Percentiles rank a stretch among this genome's conserved stretches.
Conservation (phyloP, 139 green algal genomes). For the Tetraselmis chui region DNA sequence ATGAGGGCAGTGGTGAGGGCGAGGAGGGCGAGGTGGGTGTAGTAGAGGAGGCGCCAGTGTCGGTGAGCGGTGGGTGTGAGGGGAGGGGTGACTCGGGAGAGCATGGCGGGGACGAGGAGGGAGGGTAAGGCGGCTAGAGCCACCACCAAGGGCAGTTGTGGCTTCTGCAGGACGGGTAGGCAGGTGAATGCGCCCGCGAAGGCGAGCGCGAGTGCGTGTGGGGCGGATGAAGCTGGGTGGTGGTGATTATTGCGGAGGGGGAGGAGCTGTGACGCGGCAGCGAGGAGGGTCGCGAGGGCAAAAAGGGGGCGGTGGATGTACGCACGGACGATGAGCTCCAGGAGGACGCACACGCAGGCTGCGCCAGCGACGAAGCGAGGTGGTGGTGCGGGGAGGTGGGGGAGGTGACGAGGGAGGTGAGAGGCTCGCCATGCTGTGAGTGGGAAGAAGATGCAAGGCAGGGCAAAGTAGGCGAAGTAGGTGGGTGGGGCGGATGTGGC, state of each 20-base stretch:
- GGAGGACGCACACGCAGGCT: too few relatives aligned
- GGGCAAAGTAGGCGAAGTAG: conserved; percentile 3
- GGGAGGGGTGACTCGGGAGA: background rate
- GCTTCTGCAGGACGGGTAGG: background rate
- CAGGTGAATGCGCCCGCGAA: background rate
- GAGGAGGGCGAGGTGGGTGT: background rate
- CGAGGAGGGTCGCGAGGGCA: background rate
- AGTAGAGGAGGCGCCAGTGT: background rate
- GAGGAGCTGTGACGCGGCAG: background rate
- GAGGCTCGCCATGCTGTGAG: background rate
- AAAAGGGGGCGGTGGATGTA: background rate
- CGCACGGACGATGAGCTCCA: background rate
- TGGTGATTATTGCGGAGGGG: too few relatives aligned
- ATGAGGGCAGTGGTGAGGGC: background rate
- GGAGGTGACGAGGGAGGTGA: too few relatives aligned
- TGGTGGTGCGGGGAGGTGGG: too few relatives aligned
- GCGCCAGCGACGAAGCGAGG: too few relatives aligned
- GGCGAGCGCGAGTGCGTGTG: background rate
- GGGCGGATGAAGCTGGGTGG: too few relatives aligned
- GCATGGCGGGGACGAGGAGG: background rate
- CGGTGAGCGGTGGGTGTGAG: background rate
- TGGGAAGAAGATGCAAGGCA: background rate
- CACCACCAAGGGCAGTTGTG: background rate
- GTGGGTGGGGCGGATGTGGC: background rate
- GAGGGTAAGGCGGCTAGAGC: background rate